These are phyloP conservation scores for Candida ortonii DNA, from an alignment of 805 yeast genomes.

Conservation along the genomic window DNA sequence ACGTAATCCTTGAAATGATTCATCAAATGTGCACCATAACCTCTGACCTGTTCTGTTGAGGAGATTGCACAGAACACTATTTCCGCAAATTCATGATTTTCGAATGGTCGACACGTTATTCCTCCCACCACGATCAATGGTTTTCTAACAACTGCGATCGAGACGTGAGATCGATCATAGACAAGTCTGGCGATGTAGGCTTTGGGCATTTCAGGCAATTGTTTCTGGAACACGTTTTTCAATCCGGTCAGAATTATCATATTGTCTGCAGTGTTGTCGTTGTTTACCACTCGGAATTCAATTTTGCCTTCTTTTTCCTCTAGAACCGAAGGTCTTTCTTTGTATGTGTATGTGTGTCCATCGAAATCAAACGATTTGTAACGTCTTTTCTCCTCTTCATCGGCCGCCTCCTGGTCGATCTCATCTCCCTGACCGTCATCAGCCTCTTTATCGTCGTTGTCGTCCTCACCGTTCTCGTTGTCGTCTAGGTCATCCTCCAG, in stretches of 20 bases:
- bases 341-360: slow-evolving; percentile 77
- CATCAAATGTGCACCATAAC: slow-evolving; percentile 98
- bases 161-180: slow-evolving; percentile 88
- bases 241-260: slow-evolving; percentile 91
- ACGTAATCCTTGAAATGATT: slow-evolving; percentile 96
- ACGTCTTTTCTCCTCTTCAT: slow-evolving; percentile 42
- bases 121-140: slow-evolving; percentile 93
- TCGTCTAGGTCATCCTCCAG: slow-evolving; percentile 5
- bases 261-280: slow-evolving; percentile 83
- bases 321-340: slow-evolving; percentile 89
- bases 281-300: slow-evolving; percentile 94
- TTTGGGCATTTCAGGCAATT: slow-evolving; percentile 97
- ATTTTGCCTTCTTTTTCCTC: slow-evolving; percentile 93
- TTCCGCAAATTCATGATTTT: slow-evolving; percentile 88
- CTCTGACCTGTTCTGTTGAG: slow-evolving; percentile 95
- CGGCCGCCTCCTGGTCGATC: slow-evolving; percentile 32
- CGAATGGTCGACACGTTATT: slow-evolving; percentile 92
- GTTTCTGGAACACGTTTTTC: slow-evolving; percentile 94
- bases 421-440: slow-evolving; percentile 27
- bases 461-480: slow-evolving; percentile 20
- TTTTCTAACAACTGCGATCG: slow-evolving; percentile 93
- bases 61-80: slow-evolving; percentile 98
- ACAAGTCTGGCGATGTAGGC: slow-evolving; percentile 94
- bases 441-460: slow-evolving; percentile 11
- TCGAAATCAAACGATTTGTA: slow-evolving; percentile 58